Percentiles rank a stretch among this genome's conserved stretches.
Evolutionary conservation across 495 filamentous ascomycete species (phyloP).

Genomic region (Penicillium lagena): DNA sequence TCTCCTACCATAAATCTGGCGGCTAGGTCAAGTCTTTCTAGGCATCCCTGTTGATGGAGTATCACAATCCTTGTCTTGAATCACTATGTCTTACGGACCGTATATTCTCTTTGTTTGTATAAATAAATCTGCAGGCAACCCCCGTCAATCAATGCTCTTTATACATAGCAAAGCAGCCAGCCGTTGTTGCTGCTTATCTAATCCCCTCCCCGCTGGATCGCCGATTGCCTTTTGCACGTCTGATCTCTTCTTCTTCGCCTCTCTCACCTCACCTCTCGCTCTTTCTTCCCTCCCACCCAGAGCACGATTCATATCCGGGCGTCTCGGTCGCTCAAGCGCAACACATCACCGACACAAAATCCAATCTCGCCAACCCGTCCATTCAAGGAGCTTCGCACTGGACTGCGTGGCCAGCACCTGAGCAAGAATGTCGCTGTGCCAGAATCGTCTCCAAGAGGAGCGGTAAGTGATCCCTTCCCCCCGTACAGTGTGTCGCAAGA

Average conservation of each 20-base stretch:
- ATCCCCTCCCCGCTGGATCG: not conserved
- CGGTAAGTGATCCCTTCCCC: conserved; percentile 46
- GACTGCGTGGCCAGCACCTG: conserved; percentile 1
- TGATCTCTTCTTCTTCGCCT: not conserved
- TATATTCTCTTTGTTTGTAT: too few relatives aligned
- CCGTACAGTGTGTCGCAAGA: too few relatives aligned
- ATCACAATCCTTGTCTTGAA: too few relatives aligned
- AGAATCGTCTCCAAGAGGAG: conserved; percentile 86
- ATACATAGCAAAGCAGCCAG: too few relatives aligned
- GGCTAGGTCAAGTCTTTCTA: not conserved
- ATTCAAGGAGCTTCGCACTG: not conserved
- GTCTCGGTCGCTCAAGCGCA: too few relatives aligned
- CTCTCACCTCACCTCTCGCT: not conserved
- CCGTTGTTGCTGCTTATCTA: too few relatives aligned
- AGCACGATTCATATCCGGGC: too few relatives aligned
- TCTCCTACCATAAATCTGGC: not conserved
- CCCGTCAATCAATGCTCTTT: too few relatives aligned
- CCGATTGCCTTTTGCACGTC: not conserved
- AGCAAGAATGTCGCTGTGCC: conserved; percentile 73
- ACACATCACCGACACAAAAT: too few relatives aligned
- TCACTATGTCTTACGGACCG: too few relatives aligned
- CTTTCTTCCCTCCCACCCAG: not conserved
- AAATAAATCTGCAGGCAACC: too few relatives aligned
- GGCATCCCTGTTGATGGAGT: not conserved
- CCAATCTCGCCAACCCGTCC: too few relatives aligned